Base-by-base conservation (phyloP, 768 basidiomycete species). In the Infundibulicybe gibba region DNA sequence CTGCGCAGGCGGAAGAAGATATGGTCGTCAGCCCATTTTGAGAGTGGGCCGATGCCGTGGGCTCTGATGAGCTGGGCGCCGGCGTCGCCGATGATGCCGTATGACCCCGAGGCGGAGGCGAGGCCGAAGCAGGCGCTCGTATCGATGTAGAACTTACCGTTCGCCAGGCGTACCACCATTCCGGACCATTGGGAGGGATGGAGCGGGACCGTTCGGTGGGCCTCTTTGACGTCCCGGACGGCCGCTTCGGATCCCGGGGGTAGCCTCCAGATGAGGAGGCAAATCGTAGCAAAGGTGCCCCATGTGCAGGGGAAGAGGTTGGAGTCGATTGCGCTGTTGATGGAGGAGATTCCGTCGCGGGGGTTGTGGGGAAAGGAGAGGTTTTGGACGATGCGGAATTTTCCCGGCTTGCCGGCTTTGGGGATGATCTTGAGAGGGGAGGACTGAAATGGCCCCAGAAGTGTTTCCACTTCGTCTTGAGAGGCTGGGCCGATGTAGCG, bases 11-110 rank as follows among this genome's bases (percentile, higher is more conserved):
- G 44, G 2, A 59, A 34, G 32, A 62, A 56, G n/a, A 53, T 34
- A 11, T 57, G 55, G 33, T 59, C 55, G n/a, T 64, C 61, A 0
- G 61, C 55, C 62, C 61, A 64, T 37, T 52, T 58, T 0, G 49
- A 49, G 0, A 65, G 19, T 0, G 66, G 66, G 0, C 64, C 60
- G 0, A 68, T 53, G 0, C 63, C 55, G 0, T 3, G 0, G 0
- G 37, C 3, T 0, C 53, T n/a, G 40, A 70, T 66, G 0, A 65
- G 63, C 2, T 63, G 33, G 25, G 48, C 16, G 14, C 41, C 39
- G 2, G 42, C 41, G 38, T 44, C 35, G 6, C 38, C 41, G 25
- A 49, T 30, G 14, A 17, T 13, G 15, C 48, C 33, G 30, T 43
- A 40, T 1, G 40, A 11, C 1, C 45, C 39, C 20, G 20, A 37